phyloP scores from a whole-genome alignment of 2,329 filamentous ascomycete genomes.

The Beauveria australis region DNA sequence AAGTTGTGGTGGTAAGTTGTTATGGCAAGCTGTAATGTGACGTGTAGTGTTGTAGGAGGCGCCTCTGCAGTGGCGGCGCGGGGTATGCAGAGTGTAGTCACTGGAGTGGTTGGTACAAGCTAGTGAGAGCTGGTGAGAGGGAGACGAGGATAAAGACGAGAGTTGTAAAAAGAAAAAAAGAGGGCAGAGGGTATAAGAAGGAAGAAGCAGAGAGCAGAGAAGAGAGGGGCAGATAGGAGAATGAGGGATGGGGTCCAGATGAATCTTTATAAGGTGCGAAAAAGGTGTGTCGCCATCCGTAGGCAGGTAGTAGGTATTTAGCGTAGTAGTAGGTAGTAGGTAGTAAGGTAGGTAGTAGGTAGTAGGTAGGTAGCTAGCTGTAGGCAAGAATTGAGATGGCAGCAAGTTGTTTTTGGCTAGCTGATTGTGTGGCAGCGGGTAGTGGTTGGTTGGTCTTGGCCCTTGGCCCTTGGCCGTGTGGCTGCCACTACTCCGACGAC shows the following conservation, averaged over 20 bases:
- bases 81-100: not conserved
- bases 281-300: too few species aligned
- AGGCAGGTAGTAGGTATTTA: too few species aligned
- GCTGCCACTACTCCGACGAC: not conserved
- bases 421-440: too few species aligned
- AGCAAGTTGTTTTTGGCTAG: too few species aligned
- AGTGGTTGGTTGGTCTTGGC: too few species aligned
- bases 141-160: not conserved
- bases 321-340: too few species aligned
- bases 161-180: conserved; percentile 2
- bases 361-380: too few species aligned
- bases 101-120: not conserved
- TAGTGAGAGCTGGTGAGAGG: not conserved
- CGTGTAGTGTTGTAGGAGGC: not conserved
- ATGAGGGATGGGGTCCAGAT: not conserved
- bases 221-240: conserved; percentile 17
- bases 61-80: not conserved
- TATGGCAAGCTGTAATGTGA: conserved; percentile 14
- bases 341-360: too few species aligned
- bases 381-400: too few species aligned
- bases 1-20: conserved; percentile 5
- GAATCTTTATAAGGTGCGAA: conserved; percentile 9
- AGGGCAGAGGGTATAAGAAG: conserved; percentile 1
- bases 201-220: conserved; percentile 12
- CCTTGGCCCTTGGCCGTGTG: too few species aligned